phyloP scores from a whole-genome alignment of 2,329 filamentous ascomycete species.

The Aspergillus novoparasiticus region DNA sequence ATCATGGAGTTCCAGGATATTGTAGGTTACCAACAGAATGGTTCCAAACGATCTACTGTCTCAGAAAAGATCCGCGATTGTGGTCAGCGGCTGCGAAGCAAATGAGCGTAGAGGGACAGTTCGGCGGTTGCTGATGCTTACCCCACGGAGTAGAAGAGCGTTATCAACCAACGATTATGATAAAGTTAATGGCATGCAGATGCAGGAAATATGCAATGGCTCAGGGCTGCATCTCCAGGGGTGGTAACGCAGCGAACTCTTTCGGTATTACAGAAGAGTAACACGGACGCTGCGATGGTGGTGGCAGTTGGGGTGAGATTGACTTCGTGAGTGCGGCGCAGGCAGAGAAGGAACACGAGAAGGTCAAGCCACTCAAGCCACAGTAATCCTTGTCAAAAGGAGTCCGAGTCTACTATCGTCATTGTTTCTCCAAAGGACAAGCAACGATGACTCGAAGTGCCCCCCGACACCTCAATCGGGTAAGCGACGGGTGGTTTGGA shows the following conservation, averaged over 20 bases:
- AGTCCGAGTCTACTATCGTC: not conserved
- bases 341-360: conserved; percentile 16
- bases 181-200: conserved; percentile 3
- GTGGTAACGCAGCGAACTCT: not conserved
- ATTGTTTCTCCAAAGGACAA: not conserved
- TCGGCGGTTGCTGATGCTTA: conserved; percentile 7
- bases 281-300: not conserved
- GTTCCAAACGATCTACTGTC: conserved; percentile 14
- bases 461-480: conserved; percentile 15
- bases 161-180: not conserved
- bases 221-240: not conserved
- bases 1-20: not conserved
- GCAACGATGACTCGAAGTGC: conserved; percentile 13
- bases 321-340: conserved; percentile 13
- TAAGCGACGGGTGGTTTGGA: conserved; percentile 1
- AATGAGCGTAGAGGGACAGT: conserved; percentile 7
- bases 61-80: conserved; percentile 12
- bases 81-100: conserved; percentile 17
- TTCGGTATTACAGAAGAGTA: not conserved
- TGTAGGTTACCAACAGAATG: conserved; percentile 20
- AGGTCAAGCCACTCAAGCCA: conserved; percentile 19
- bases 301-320: conserved; percentile 3
- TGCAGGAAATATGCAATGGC: conserved; percentile 1
- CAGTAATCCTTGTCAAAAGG: not conserved
- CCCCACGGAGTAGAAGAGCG: not conserved